Evolutionary conservation across 208 protist genomes (phyloP), one percentile per base, ranked within the genome.

Genomic region (Trypanosoma platydactyli): DNA sequence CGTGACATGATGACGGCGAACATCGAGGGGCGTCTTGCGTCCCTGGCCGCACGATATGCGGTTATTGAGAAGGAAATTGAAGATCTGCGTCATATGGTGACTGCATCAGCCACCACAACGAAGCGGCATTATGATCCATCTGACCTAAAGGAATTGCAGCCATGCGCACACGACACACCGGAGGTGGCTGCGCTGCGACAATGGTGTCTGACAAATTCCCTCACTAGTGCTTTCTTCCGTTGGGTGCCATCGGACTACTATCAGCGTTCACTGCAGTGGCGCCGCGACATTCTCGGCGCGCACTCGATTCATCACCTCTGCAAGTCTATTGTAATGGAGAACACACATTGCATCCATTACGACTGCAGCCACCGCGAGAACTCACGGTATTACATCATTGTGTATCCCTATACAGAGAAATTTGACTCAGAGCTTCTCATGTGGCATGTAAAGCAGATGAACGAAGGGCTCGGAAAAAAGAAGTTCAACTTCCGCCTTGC

Each of bases 241-340:
- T 94, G 90, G 79, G 93, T 97, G 44, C 86, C 90, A 3, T 86
- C 81, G 2, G 84, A 95, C 59, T 96, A 97, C 75, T 97, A 97
- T 68, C 41, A 76, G 27, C 79, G 83, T 64, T 80, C 73, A 27
- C 77, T 97, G 35, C 82, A 91, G 66, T 92, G 88, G 80, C 79
- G 93, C 9, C 81, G 89, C 38, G 83, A 97, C 52, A 71, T 83
- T 24, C 79, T 97, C 33, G 50, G 61, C 5, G 88, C 90, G 0
- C 76, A 84, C 18, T 84, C 82, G 40, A 90, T 94, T 57, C 76
- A 84, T 7, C 82, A 96, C 54, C 63, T 98, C 18, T 98, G 94
- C 80, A 98, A 98, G 64, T 93, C 91, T 0, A 94, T 98, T 53
- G 56, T 98, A 9, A 67, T 98, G 57, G 89, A 96, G 68, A 98